Base-by-base conservation (phyloP, 1,139 yeast species). In the Magnusiomyces sp. region DNA sequence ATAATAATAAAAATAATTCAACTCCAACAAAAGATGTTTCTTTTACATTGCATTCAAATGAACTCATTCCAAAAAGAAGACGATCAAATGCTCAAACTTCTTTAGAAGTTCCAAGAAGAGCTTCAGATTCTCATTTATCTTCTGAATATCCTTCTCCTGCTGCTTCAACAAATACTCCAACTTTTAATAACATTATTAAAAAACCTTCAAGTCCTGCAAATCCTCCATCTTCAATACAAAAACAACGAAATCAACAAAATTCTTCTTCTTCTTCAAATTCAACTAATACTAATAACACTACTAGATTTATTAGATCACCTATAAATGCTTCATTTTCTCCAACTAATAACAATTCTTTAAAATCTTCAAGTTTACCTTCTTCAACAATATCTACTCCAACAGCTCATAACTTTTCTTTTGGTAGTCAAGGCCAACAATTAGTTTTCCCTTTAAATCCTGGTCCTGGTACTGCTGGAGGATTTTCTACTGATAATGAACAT, bases 341-440 rank as follows among this genome's bases (percentile, higher is more conserved):
- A 7, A 33, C 49, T n/a, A 43, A 45, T 42, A 49, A 31, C 43
- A 48, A 38, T 43, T n/a, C n/a, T n/a, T n/a, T n/a, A n/a, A n/a
- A n/a, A n/a, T 20, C 40, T 6, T 7, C 32, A 3, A 40, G 42
- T 16, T 23, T 40, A 23, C 42, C 42, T 10, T 40, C 42, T 7
- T 40, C 42, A 5, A 40, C 32, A 6, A 20, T 20, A 5, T 40
- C 42, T 7, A 40, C 42, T 4, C 42, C 44, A 29, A 20, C 13
- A 11, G 16, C 44, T 9, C 34, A 41, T 16, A 16, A 40, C 16
- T 42, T 48, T 33, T 43, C 49, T n/a, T 52, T 52, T 49, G 54
- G 52, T 11, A 45, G 50, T 34, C 50, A 47, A 37, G 52, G 50
- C 41, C 54, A 51, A 46, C 51, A 51, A 19, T 47, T 49, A 3